Evolutionary conservation across 495 filamentous ascomycete species (phyloP).

Genomic region (Neurospora sp.): DNA sequence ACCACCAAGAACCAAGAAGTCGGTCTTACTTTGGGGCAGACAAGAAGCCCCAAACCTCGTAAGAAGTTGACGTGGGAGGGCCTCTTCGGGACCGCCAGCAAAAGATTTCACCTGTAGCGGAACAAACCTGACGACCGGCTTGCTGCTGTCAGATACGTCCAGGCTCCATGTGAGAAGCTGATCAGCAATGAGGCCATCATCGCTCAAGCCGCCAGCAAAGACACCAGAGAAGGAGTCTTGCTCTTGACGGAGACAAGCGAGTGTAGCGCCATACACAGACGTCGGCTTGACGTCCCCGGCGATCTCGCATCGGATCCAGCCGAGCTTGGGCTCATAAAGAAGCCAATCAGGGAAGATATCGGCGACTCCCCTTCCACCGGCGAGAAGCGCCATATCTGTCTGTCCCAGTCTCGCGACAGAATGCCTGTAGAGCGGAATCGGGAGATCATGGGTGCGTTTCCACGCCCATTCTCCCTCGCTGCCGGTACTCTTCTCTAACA

Average conservation of each 20-base stretch:
- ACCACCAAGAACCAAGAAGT: slow-evolving; percentile 39
- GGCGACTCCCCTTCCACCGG: slow-evolving; percentile 11
- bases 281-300: slow-evolving; percentile 23
- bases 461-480: slow-evolving; percentile 33
- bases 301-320: slow-evolving; percentile 35
- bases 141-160: slow-evolving; percentile 13
- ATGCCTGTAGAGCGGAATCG: slow-evolving; percentile 62
- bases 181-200: slow-evolving; percentile 46
- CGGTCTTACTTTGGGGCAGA: slow-evolving; percentile 1
- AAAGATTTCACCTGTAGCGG: neutral
- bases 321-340: slow-evolving; percentile 45
- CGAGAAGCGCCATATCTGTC: slow-evolving; percentile 32
- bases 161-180: slow-evolving; percentile 47
- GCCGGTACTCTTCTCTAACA: slow-evolving; percentile 35
- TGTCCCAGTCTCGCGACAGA: slow-evolving; percentile 48
- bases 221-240: slow-evolving; percentile 38
- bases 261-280: slow-evolving; percentile 52
- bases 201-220: slow-evolving; percentile 56
- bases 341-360: slow-evolving; percentile 50
- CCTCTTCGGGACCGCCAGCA: neutral
- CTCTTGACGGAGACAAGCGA: slow-evolving; percentile 16
- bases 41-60: slow-evolving; percentile 23
- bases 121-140: slow-evolving; percentile 15
- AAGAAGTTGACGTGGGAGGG: slow-evolving; percentile 5
- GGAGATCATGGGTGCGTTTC: slow-evolving; percentile 52